A percentile compares a stretch with the other conserved stretches of the same genome.
phyloP scores from a whole-genome alignment of 441 rosid species.

The Pelargonium cotyledonis region DNA sequence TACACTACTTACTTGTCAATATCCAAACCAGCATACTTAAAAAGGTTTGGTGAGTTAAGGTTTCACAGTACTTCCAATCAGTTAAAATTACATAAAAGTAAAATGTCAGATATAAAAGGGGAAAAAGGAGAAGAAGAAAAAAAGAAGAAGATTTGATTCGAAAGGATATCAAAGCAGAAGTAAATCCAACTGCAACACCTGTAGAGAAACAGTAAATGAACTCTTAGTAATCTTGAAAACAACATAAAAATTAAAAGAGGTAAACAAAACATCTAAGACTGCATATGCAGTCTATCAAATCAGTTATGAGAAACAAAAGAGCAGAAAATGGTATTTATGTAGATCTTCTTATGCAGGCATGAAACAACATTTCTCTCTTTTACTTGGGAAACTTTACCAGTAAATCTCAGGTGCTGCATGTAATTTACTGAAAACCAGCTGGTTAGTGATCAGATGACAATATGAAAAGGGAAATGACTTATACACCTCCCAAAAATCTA shows the following conservation, averaged over 20 bases:
- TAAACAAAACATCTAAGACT: not conserved
- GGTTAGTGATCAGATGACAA: not conserved
- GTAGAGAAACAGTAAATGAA: conserved; percentile 28
- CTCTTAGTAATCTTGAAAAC: conserved; percentile 21
- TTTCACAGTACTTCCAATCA: conserved; percentile 34
- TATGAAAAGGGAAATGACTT: not conserved
- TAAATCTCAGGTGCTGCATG: not conserved
- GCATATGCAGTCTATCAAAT: not conserved
- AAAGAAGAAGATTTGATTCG: conserved; percentile 11
- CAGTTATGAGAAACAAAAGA: not conserved
- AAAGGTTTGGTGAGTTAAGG: conserved; percentile 88
- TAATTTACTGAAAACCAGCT: not conserved
- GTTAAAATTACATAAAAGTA: conserved; percentile 7
- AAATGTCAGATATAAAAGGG: conserved; percentile 1
- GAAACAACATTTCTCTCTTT: not conserved
- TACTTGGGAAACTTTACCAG: conserved; percentile 4
- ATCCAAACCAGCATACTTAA: conserved; percentile 97
- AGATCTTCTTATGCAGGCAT: not conserved
- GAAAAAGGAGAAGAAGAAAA: not conserved
- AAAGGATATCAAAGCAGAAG: conserved; percentile 95
- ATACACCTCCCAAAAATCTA: not conserved
- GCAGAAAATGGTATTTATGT: not conserved
- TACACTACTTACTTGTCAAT: conserved; percentile 79
- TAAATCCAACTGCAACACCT: conserved; percentile 99
- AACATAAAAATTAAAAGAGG: conserved; percentile 6